Base-by-base conservation (phyloP, 306 rosid genomes). In the Quercus rubra region DNA sequence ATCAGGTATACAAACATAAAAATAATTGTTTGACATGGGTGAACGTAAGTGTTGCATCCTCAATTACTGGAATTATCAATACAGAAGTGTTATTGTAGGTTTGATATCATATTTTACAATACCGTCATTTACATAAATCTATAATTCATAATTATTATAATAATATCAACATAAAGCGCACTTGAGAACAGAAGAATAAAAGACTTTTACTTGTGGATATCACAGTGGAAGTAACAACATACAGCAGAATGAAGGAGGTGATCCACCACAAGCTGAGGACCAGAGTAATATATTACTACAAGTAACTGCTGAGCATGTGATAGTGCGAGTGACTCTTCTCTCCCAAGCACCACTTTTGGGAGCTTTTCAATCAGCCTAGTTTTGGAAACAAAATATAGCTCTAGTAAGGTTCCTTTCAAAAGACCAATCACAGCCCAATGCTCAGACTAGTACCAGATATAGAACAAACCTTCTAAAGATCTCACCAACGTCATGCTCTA, bases 321-420 rank as follows among this genome's bases (percentile, higher is more conserved):
- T 63, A 89, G 79, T 46, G 97, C 97, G 77, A 85, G 82, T 74
- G 92, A 75, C 79, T 90, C 97, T 61, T 94, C 99, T 58, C 83
- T 82, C 55, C 97, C 94, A 85, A 94, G 91, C 85, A 92, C 95
- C 84, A 91, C 85, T 85, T 89, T 92, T 19, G 99, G 99, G 82
- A 94, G 99, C 78, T 81, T 94, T 84, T 92, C 92, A 75, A 94
- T 79, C 75, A 90, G 91, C 92, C 99, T 94, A 89, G 70, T 71
- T 58, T 78, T 70, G 62, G 51, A 71, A 85, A 77, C 77, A 82
- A 52, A 54, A 56, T 61, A 74, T 77, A 75, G n/a, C 70, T 80
- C 70, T 10, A 30, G 25, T 23, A 58, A 33, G n/a, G 23, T 73
- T 73, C 52, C 80, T 70, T 46, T 19, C 27, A 13, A 79, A 58